A percentile compares a stretch with the other conserved stretches of the same genome.
phyloP scores from a whole-genome alignment of 768 basidiomycete species.

The Pleurotus sapidus region DNA sequence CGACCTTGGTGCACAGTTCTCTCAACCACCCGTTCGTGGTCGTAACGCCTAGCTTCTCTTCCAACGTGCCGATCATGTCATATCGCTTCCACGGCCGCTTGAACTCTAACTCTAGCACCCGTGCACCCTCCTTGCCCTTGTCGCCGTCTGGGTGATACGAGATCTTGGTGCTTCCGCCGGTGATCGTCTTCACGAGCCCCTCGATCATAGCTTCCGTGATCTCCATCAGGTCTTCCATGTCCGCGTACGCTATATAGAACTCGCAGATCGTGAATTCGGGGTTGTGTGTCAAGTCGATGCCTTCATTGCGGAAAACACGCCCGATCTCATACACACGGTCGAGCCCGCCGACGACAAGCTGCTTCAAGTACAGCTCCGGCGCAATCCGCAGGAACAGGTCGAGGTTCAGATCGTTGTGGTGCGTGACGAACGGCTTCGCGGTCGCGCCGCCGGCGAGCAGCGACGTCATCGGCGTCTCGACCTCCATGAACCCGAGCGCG shows the following conservation, averaged over 20 bases:
- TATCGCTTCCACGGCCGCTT: constrained; percentile 95
- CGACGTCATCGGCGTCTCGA: constrained; percentile 98
- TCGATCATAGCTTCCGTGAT: constrained; percentile 89
- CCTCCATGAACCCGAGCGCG: constrained; percentile 92
- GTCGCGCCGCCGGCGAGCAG: constrained; percentile 96
- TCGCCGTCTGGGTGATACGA: constrained; percentile 93
- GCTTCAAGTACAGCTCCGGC: constrained; percentile 96
- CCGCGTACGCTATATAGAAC: constrained; percentile 99
- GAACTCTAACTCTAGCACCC: constrained; percentile 79
- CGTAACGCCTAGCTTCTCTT: constrained; percentile 86
- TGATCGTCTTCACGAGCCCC: constrained; percentile 86
- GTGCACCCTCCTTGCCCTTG: constrained; percentile 63
- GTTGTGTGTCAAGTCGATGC: constrained; percentile 98
- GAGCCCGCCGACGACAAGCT: constrained; percentile 94
- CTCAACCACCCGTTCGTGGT: constrained; percentile 88
- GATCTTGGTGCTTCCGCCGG: constrained; percentile 74
- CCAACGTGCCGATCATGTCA: constrained; percentile 96
- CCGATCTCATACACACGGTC: constrained; percentile 99
- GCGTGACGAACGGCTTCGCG: constrained; percentile 97
- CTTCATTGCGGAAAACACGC: constrained; percentile 96
- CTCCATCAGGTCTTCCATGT: constrained; percentile 99
- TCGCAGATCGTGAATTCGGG: constrained; percentile 99
- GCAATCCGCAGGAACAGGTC: constrained; percentile 97
- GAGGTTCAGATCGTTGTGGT: constrained; percentile 97
- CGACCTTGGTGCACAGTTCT: constrained; percentile 85